Percentiles rank a stretch among this genome's conserved stretches.
Evolutionary conservation across 2,329 filamentous ascomycete genomes (phyloP).

Genomic region (Calonectria henricotiae): DNA sequence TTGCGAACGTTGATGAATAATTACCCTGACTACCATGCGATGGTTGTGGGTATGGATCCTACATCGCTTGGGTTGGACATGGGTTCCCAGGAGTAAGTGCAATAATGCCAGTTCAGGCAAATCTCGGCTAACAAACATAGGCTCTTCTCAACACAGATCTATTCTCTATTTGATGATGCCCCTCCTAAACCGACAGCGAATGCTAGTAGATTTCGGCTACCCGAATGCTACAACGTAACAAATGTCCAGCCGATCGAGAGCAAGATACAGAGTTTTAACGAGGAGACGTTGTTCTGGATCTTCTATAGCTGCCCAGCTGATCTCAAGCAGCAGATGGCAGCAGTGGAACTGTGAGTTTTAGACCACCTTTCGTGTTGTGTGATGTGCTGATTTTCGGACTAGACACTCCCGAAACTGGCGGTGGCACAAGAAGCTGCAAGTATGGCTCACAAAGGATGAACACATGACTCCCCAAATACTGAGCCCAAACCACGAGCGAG

Average conservation of each 20-base stretch:
- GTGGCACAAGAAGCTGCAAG: conserved; percentile 78
- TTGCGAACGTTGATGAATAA: conserved; percentile 76
- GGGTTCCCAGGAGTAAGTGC: conserved; percentile 70
- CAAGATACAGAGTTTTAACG: conserved; percentile 78
- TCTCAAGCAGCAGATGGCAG: conserved; percentile 75
- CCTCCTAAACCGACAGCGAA: conserved; percentile 71
- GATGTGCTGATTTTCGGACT: conserved; percentile 34
- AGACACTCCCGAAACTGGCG: conserved; percentile 78
- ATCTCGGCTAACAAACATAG: conserved; percentile 56
- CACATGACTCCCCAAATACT: conserved; percentile 75
- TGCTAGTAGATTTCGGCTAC: conserved; percentile 70
- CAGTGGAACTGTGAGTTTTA: conserved; percentile 72
- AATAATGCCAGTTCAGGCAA: not conserved
- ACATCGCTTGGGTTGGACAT: conserved; percentile 73
- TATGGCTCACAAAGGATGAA: conserved; percentile 80
- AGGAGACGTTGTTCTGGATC: conserved; percentile 80
- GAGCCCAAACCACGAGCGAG: conserved; percentile 74
- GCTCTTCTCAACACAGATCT: conserved; percentile 72
- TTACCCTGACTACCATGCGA: conserved; percentile 75
- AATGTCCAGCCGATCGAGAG: conserved; percentile 78
- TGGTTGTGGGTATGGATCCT: conserved; percentile 75
- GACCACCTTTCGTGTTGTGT: not conserved
- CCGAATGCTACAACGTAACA: conserved; percentile 78
- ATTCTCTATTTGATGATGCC: conserved; percentile 75
- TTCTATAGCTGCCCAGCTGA: conserved; percentile 79